These are phyloP conservation scores for Sporisorium exsertum DNA, from an alignment of 1,284 basidiomycete species.

Conservation along the genomic window DNA sequence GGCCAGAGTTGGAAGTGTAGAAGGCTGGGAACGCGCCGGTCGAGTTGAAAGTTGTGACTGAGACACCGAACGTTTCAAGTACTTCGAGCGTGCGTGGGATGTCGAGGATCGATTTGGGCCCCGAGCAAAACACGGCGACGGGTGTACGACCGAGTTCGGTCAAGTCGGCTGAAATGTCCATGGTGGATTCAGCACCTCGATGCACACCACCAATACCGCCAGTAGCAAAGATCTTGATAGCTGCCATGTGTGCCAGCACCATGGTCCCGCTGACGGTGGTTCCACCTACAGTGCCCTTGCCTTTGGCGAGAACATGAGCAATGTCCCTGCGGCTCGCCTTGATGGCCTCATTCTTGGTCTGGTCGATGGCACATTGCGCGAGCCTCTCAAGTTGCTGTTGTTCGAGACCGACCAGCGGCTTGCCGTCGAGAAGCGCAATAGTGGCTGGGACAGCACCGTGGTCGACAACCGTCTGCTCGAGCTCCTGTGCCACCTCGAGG, in stretches of 20 bases:
- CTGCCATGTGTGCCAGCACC: slow-evolving; percentile 64
- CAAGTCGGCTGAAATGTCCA: slow-evolving; percentile 78
- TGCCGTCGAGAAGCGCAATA: slow-evolving; percentile 85
- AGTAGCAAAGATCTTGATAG: slow-evolving; percentile 68
- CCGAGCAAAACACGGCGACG: slow-evolving; percentile 84
- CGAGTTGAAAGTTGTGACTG: slow-evolving; percentile 83
- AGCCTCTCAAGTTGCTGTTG: slow-evolving; percentile 78
- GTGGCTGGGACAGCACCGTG: slow-evolving; percentile 87
- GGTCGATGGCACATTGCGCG: slow-evolving; percentile 72
- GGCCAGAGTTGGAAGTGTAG: slow-evolving; percentile 86
- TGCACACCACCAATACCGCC: slow-evolving; percentile 84
- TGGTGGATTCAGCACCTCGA: slow-evolving; percentile 85
- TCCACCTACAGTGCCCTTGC: slow-evolving; percentile 78
- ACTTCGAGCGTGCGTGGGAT: slow-evolving; percentile 93
- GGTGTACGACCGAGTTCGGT: slow-evolving; percentile 63
- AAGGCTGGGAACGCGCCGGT: slow-evolving; percentile 88
- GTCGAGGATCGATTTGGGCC: slow-evolving; percentile 94
- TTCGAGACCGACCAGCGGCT: slow-evolving; percentile 85
- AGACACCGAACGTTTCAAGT: slow-evolving; percentile 95
- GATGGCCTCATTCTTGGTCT: slow-evolving; percentile 67
- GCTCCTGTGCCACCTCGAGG: slow-evolving; percentile 78
- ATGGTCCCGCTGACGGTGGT: slow-evolving; percentile 89
- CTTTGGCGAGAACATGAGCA: slow-evolving; percentile 78
- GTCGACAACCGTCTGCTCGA: slow-evolving; percentile 83
- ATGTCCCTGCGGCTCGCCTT: slow-evolving; percentile 92